These are phyloP conservation scores for Penicillium digitatum DNA, from an alignment of 2,329 filamentous ascomycete species.

Conservation along the genomic window DNA sequence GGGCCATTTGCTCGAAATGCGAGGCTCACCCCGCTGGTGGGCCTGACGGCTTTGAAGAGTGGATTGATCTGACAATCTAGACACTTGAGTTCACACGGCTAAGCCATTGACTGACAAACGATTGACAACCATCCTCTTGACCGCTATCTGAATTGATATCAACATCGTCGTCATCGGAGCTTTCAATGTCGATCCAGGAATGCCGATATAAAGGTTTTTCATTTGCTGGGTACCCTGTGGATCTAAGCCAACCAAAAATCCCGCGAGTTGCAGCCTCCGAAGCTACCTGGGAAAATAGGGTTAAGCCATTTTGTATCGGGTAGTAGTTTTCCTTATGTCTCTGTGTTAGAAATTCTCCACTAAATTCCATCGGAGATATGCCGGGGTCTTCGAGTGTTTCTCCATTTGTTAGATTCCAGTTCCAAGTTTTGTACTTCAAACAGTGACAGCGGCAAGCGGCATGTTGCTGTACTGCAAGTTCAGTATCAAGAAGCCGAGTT, in stretches of 20 bases:
- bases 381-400: background rate
- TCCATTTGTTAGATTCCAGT: background rate
- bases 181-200: constrained; percentile 14
- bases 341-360: background rate
- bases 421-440: background rate
- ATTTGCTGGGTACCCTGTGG: constrained; percentile 13
- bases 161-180: constrained; percentile 10
- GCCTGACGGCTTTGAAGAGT: constrained; percentile 5
- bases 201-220: constrained; percentile 14
- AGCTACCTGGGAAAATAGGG: background rate
- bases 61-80: constrained; percentile 5
- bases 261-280: constrained; percentile 11
- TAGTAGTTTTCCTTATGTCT: background rate
- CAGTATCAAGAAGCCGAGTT: background rate
- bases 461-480: background rate
- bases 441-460: background rate
- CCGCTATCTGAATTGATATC: background rate
- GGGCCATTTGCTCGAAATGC: constrained; percentile 5
- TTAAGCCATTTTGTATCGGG: background rate
- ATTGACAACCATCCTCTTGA: background rate
- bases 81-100: background rate
- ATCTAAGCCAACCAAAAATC: constrained; percentile 15
- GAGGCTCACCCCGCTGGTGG: constrained; percentile 6
- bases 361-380: background rate
- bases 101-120: background rate